Conservation (phyloP, 148 eudicot species). For the Amaranthus palmeri region DNA sequence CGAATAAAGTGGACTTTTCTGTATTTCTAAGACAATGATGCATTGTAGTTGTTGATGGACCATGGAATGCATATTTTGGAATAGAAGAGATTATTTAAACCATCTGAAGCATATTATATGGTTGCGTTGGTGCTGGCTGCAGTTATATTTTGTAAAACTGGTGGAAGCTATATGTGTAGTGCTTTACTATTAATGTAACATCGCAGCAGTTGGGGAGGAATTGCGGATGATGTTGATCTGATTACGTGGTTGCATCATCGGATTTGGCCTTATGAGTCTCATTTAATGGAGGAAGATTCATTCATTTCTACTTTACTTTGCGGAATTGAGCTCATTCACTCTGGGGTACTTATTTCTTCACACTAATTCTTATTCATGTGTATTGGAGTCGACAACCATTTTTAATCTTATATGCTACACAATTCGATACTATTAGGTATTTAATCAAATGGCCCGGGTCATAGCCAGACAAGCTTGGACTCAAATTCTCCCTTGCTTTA, state of each 20-base stretch:
- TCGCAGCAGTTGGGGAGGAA: slow-evolving; percentile 88
- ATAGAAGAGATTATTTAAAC: neutral
- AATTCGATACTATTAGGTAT: too few relatives aligned
- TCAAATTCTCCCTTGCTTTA: too few relatives aligned
- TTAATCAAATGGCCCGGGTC: too few relatives aligned
- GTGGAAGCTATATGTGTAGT: neutral
- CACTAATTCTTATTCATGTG: neutral
- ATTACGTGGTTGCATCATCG: slow-evolving; percentile 86
- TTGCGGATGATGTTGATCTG: slow-evolving; percentile 89
- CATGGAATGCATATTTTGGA: neutral
- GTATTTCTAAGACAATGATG: too few relatives aligned
- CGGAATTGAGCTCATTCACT: slow-evolving; percentile 90
- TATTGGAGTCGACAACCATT: too few relatives aligned
- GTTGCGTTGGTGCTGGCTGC: neutral
- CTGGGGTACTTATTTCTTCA: slow-evolving; percentile 41
- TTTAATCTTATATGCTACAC: too few relatives aligned
- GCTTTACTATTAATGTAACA: slow-evolving; percentile 16
- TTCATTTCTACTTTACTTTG: slow-evolving; percentile 81
- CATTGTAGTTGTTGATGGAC: too few relatives aligned
- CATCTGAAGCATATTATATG: neutral
- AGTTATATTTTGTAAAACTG: neutral
- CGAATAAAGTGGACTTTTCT: too few relatives aligned
- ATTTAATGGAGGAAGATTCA: slow-evolving; percentile 71
- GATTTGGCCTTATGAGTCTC: slow-evolving; percentile 91
- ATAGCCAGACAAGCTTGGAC: too few relatives aligned